These are phyloP conservation scores for Vitis hybrid DNA, from an alignment of 177 flowering plant genomes.

Conservation along the genomic window DNA sequence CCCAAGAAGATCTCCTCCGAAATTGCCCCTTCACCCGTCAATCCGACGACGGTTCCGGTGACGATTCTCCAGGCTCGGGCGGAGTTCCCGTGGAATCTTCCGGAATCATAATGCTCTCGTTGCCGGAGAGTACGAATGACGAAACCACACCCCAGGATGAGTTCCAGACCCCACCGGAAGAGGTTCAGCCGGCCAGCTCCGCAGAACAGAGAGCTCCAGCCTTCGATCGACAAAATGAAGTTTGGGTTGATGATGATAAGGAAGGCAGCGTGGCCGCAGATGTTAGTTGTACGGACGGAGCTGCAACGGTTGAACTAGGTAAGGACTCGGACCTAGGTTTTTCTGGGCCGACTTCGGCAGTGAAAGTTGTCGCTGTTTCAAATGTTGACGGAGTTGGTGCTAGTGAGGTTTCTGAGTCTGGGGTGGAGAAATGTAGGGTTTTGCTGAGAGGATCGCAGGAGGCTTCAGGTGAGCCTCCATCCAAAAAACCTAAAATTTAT, in stretches of 20 bases:
- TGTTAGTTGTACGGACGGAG: conserved; percentile 1
- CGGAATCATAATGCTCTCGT: conserved; percentile 31
- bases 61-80: background rate
- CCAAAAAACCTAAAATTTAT: conserved; percentile 5
- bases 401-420: background rate
- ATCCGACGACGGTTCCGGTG: background rate
- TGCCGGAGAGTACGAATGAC: conserved; percentile 19
- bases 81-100: conserved; percentile 15
- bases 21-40: conserved; percentile 3
- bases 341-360: conserved; percentile 11
- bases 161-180: conserved; percentile 38
- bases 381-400: background rate
- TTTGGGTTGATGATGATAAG: background rate
- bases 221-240: background rate
- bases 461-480: conserved; percentile 9
- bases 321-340: conserved; percentile 24
- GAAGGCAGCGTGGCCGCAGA: background rate
- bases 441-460: conserved; percentile 2
- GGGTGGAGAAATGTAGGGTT: background rate
- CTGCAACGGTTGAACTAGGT: conserved; percentile 23
- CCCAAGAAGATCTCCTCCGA: conserved; percentile 8
- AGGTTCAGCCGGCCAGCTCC: conserved; percentile 8
- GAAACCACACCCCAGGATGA: conserved; percentile 7
- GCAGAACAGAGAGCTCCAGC: conserved; percentile 5
- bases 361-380: background rate